phyloP scores from a whole-genome alignment of 495 filamentous ascomycete species.

The Penicillium maclennaniae region DNA sequence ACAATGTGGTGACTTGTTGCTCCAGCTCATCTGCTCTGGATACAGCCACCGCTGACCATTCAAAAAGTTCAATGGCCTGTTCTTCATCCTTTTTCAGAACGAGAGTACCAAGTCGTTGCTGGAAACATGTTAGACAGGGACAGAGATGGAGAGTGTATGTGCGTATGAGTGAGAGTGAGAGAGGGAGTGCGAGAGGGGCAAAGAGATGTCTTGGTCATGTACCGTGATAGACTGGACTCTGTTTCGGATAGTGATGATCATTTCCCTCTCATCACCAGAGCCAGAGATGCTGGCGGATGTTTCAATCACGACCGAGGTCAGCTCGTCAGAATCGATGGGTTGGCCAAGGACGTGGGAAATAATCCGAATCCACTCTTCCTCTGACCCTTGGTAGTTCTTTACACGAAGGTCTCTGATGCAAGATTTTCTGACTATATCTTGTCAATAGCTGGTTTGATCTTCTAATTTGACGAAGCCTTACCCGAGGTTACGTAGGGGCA shows the following conservation, averaged over 20 bases:
- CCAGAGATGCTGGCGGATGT: conserved; percentile 30
- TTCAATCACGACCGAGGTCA: conserved; percentile 29
- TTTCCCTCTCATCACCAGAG: conserved; percentile 29
- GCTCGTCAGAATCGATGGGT: conserved; percentile 3
- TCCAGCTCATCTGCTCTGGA: conserved; percentile 37
- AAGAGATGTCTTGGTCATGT: conserved; percentile 9
- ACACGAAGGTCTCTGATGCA: conserved; percentile 42
- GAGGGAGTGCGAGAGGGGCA: too few relatives aligned
- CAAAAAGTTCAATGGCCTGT: conserved; percentile 63
- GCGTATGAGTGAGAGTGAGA: too few relatives aligned
- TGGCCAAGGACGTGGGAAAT: conserved; percentile 37
- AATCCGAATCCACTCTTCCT: conserved; percentile 55
- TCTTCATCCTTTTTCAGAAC: conserved; percentile 57
- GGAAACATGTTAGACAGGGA: conserved; percentile 1
- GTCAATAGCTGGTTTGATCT: conserved; percentile 16
- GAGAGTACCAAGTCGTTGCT: conserved; percentile 71
- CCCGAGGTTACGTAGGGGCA: conserved; percentile 54
- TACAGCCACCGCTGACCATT: conserved; percentile 62
- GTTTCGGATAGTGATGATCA: conserved; percentile 53
- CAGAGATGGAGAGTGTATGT: too few relatives aligned
- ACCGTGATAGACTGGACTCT: conserved; percentile 56
- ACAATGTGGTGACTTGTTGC: conserved; percentile 46
- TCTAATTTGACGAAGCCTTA: conserved; percentile 29
- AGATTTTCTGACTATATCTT: conserved; percentile 43
- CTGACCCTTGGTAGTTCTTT: conserved; percentile 50